phyloP scores from a whole-genome alignment of 345 rosid genomes.

The Salix dunnii region DNA sequence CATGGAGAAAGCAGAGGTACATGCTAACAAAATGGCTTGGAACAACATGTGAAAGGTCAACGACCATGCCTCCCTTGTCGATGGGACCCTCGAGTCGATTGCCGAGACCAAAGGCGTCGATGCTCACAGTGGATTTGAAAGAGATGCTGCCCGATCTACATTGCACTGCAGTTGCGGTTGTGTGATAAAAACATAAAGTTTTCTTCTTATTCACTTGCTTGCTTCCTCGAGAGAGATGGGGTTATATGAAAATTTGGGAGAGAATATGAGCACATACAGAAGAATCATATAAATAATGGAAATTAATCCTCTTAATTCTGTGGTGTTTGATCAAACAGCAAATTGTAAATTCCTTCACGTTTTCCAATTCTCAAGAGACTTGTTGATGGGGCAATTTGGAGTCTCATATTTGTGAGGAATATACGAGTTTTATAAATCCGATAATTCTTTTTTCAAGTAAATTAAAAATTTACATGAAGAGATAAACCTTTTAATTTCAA shows the following conservation, averaged over 20 bases:
- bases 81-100: conserved; percentile 21
- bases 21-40: conserved; percentile 59
- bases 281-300: background rate
- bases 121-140: conserved; percentile 47
- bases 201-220: background rate
- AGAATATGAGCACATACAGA: background rate
- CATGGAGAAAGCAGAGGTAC: conserved; percentile 56
- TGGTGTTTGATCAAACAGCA: background rate
- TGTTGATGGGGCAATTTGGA: no score
- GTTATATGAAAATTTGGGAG: background rate
- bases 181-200: conserved; percentile 9
- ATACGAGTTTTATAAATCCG: no score
- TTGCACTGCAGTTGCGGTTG: conserved; percentile 37
- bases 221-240: background rate
- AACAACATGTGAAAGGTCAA: conserved; percentile 25
- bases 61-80: conserved; percentile 16
- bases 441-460: no score
- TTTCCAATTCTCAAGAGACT: background rate
- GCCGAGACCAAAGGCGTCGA: conserved; percentile 37
- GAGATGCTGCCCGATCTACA: conserved; percentile 35
- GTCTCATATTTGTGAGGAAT: no score
- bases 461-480: no score
- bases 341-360: background rate
- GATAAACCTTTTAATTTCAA: no score
- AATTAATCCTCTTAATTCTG: background rate